Conservation (phyloP, 257 asterid genomes). For the Nemophila menziesii region DNA sequence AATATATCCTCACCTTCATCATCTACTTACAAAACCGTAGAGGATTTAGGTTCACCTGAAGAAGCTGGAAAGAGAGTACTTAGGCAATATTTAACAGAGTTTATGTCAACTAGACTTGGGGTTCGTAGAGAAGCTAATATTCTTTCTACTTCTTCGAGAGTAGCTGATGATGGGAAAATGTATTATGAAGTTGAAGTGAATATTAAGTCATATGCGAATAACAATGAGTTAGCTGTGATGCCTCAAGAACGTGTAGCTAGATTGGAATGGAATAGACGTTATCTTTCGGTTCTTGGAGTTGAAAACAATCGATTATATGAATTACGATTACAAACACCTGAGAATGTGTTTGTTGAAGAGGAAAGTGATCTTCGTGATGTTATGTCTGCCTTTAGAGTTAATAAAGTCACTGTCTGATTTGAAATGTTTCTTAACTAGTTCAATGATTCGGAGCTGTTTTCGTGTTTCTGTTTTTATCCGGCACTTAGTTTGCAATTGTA, state of each 20-base stretch:
- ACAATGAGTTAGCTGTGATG: slow-evolving; percentile 91
- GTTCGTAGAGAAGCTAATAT: slow-evolving; percentile 69
- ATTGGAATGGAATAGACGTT: slow-evolving; percentile 80
- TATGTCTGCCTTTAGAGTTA: slow-evolving; percentile 81
- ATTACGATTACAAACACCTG: slow-evolving; percentile 73
- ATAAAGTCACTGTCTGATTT: slow-evolving; percentile 36
- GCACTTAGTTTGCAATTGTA: not conserved
- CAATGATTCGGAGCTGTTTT: not conserved
- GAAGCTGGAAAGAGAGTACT: slow-evolving; percentile 73
- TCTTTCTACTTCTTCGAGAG: slow-evolving; percentile 69
- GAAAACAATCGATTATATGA: slow-evolving; percentile 74
- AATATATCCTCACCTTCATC: slow-evolving; percentile 91
- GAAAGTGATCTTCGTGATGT: slow-evolving; percentile 61
- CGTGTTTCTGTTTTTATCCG: not conserved
- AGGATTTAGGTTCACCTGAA: slow-evolving; percentile 82
- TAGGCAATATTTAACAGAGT: slow-evolving; percentile 80
- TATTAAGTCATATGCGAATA: slow-evolving; percentile 88
- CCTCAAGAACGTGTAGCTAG: slow-evolving; percentile 70
- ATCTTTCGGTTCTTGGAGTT: slow-evolving; percentile 90
- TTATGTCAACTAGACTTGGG: slow-evolving; percentile 97
- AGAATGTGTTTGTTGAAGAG: slow-evolving; percentile 55
- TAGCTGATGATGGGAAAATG: slow-evolving; percentile 72
- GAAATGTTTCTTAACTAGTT: not conserved
- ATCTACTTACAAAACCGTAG: slow-evolving; percentile 60
- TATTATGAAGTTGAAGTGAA: slow-evolving; percentile 80